These are phyloP conservation scores for Luffa acutangula DNA, from an alignment of 306 rosid species.

Conservation along the genomic window DNA sequence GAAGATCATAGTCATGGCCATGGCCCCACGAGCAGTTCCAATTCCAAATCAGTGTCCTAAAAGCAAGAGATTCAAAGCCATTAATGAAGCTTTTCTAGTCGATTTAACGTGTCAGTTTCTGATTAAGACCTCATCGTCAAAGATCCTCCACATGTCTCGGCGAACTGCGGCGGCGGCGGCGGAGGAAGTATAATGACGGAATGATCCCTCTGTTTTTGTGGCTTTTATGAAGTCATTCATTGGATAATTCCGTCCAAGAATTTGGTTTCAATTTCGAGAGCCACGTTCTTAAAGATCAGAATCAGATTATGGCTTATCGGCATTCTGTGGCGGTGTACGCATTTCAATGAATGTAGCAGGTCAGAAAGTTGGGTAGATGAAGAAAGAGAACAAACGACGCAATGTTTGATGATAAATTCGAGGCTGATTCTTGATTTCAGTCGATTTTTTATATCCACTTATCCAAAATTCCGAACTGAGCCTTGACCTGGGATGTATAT, in stretches of 20 bases:
- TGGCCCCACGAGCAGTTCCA: not conserved
- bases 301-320: not conserved
- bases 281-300: not conserved
- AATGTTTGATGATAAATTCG: not conserved
- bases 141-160: not conserved
- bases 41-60: not conserved
- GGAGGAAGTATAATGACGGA: not conserved
- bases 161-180: not conserved
- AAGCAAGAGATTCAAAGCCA: not conserved
- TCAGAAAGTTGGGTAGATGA: not conserved
- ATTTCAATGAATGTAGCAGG: not conserved
- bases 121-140: not conserved
- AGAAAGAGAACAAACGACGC: not conserved
- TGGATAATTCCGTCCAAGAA: not conserved
- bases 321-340: constrained; percentile 7
- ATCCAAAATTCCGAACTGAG: not conserved
- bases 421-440: not conserved
- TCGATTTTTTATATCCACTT: not conserved
- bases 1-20: not conserved
- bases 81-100: not conserved
- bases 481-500: not conserved
- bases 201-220: not conserved
- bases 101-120: not conserved
- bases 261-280: not conserved
- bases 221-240: not conserved